Evolutionary conservation across 169 alveolate genomes (phyloP).

Genomic region (Cryptosporidium parvum): DNA sequence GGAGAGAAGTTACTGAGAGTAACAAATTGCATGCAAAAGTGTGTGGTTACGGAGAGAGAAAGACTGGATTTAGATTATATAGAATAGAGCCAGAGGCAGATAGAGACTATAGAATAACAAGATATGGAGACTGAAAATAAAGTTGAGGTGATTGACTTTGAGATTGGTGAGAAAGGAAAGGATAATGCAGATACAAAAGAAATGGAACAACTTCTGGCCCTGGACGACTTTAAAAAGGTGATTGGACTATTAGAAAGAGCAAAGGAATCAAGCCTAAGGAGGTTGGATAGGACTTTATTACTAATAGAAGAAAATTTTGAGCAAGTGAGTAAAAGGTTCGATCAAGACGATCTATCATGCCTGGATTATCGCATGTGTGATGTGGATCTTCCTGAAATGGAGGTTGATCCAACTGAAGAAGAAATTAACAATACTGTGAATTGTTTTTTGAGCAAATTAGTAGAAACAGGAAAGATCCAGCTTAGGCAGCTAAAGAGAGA

Average conservation of each 20-base stretch:
- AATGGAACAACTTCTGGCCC: background rate
- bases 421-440: background rate
- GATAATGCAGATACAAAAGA: background rate
- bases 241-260: constrained; percentile 16
- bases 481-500: background rate
- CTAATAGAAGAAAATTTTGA: constrained; percentile 13
- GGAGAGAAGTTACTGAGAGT: background rate
- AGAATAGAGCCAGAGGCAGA: background rate
- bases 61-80: background rate
- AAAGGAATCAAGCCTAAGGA: constrained; percentile 7
- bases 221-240: constrained; percentile 7
- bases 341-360: background rate
- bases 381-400: constrained; percentile 63
- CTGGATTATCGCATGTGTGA: constrained; percentile 57
- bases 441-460: constrained; percentile 10
- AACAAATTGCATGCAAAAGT: background rate
- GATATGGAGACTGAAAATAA: background rate
- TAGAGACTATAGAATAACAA: background rate
- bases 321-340: background rate
- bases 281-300: constrained; percentile 19
- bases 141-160: background rate
- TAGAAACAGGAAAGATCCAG: constrained; percentile 3
- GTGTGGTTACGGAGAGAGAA: background rate
- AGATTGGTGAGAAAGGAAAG: background rate
- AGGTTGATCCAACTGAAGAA: constrained; percentile 51